phyloP scores from a whole-genome alignment of 257 asterid species.

The Solanum gracilifrons region DNA sequence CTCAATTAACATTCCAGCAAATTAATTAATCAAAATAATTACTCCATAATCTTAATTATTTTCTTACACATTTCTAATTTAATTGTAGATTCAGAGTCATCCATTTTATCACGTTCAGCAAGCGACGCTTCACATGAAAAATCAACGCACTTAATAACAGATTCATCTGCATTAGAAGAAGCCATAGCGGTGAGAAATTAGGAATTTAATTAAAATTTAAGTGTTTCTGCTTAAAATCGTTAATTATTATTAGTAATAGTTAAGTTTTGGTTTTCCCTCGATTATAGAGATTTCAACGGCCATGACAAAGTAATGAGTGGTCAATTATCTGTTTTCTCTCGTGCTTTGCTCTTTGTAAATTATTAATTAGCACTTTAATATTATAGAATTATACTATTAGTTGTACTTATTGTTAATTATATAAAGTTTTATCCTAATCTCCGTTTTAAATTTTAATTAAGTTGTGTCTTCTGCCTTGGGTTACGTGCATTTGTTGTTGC shows the following conservation, averaged over 20 bases:
- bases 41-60: background rate
- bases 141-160: slow-evolving; percentile 16
- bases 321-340: slow-evolving; percentile 21
- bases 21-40: background rate
- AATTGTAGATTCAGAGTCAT: background rate
- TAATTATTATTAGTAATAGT: background rate
- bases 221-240: background rate
- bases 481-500: background rate
- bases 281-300: slow-evolving; percentile 11
- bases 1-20: background rate
- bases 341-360: slow-evolving; percentile 8
- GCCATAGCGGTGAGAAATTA: slow-evolving; percentile 1
- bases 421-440: background rate
- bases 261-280: slow-evolving; percentile 4
- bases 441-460: no score
- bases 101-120: slow-evolving; percentile 41
- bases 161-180: slow-evolving; percentile 14
- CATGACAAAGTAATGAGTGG: slow-evolving; percentile 27
- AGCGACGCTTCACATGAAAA: slow-evolving; percentile 61
- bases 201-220: slow-evolving; percentile 1
- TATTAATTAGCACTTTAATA: background rate
- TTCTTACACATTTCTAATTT: background rate
- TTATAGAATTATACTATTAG: background rate
- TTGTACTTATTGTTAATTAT: background rate
- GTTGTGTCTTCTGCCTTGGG: background rate